phyloP scores from a whole-genome alignment of 2,329 filamentous ascomycete genomes.

The Ilyonectria robusta region DNA sequence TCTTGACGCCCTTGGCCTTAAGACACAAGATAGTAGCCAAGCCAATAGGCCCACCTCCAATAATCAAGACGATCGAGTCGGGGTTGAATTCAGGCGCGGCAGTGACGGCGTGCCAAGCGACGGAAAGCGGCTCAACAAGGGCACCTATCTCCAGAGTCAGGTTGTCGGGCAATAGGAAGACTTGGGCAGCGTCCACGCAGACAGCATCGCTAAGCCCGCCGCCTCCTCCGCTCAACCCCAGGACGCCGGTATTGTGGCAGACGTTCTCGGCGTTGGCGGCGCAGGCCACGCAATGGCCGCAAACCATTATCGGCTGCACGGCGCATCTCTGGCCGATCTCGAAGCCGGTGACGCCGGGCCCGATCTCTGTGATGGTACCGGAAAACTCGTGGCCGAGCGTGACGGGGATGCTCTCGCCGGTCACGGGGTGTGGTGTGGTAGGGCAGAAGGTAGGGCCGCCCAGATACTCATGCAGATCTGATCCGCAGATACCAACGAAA shows the following conservation, averaged over 20 bases:
- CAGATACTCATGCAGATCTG: slow-evolving; percentile 51
- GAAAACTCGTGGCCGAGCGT: slow-evolving; percentile 77
- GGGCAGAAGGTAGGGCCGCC: slow-evolving; percentile 53
- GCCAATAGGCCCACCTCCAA: slow-evolving; percentile 66
- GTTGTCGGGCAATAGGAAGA: slow-evolving; percentile 65
- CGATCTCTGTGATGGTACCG: slow-evolving; percentile 71
- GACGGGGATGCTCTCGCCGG: slow-evolving; percentile 69
- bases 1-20: slow-evolving; percentile 62
- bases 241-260: slow-evolving; percentile 62
- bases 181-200: slow-evolving; percentile 63
- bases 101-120: slow-evolving; percentile 61
- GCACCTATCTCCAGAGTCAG: slow-evolving; percentile 66
- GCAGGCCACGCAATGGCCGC: slow-evolving; percentile 71
- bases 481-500: slow-evolving; percentile 66
- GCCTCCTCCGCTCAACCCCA: slow-evolving; percentile 58
- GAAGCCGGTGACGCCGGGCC: slow-evolving; percentile 61
- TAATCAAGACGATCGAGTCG: slow-evolving; percentile 61
- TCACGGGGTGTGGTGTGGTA: slow-evolving; percentile 71
- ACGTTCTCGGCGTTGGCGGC: slow-evolving; percentile 67
- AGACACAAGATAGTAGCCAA: slow-evolving; percentile 62
- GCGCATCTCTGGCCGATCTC: slow-evolving; percentile 71
- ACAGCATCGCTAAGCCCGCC: slow-evolving; percentile 70
- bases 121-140: slow-evolving; percentile 66
- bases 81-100: slow-evolving; percentile 57
- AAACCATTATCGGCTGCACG: slow-evolving; percentile 72